Conservation (phyloP, 495 filamentous ascomycete species). For the Daldinia grandis region DNA sequence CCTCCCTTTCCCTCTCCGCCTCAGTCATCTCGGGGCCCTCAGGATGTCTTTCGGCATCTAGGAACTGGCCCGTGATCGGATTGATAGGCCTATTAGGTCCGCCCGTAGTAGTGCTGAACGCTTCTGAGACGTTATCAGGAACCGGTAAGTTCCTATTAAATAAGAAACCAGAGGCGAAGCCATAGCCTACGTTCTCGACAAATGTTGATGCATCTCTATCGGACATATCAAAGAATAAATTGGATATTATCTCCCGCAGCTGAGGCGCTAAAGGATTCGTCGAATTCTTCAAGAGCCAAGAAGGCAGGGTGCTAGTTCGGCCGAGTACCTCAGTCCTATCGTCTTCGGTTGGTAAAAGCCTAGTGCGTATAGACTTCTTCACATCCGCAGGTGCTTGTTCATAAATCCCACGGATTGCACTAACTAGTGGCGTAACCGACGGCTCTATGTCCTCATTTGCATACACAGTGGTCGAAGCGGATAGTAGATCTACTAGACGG, state of each 20-base stretch:
- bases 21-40: constrained; percentile 78
- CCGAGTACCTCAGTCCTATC: constrained; percentile 86
- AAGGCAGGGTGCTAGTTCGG: constrained; percentile 74
- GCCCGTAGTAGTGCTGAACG: constrained; percentile 51
- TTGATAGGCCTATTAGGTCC: constrained; percentile 64
- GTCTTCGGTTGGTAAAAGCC: constrained; percentile 77
- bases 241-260: constrained; percentile 76
- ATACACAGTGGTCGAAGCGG: constrained; percentile 68
- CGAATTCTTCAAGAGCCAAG: constrained; percentile 80
- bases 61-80: constrained; percentile 87
- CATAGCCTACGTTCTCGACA: constrained; percentile 87
- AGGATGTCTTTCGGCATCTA: constrained; percentile 70
- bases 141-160: constrained; percentile 81
- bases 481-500: constrained; percentile 76
- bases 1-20: constrained; percentile 92
- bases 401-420: constrained; percentile 74
- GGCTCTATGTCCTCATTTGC: constrained; percentile 72
- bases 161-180: constrained; percentile 89
- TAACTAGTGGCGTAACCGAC: constrained; percentile 72
- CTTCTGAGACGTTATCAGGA: constrained; percentile 70
- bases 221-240: constrained; percentile 86
- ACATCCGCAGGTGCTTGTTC: constrained; percentile 73
- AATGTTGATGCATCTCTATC: constrained; percentile 75
- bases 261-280: constrained; percentile 73
- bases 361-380: constrained; percentile 67